phyloP scores from a whole-genome alignment of 2,329 filamentous ascomycete species.

The Fusarium sp. region DNA sequence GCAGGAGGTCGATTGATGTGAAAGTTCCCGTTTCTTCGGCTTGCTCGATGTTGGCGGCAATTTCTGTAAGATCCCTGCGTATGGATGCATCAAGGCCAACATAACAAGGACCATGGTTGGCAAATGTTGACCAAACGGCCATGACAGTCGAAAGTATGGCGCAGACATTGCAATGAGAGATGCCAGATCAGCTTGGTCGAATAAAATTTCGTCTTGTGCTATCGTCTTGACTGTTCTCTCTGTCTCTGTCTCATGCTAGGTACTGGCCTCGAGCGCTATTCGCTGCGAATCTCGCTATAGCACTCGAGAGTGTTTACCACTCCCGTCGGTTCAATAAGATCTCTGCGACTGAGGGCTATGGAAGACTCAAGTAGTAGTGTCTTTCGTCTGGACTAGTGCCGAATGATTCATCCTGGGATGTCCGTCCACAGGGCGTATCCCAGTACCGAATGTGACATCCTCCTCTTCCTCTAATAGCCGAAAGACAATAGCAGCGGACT shows the following conservation, averaged over 20 bases:
- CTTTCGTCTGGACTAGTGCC: conserved; percentile 47
- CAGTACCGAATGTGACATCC: conserved; percentile 39
- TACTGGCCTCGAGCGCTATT: conserved; percentile 70
- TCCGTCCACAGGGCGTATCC: conserved; percentile 44
- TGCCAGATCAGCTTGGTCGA: conserved; percentile 57
- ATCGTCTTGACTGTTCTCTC: conserved; percentile 68
- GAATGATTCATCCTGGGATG: conserved; percentile 43
- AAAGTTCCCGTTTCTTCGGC: neutral
- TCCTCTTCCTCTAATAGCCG: conserved; percentile 40
- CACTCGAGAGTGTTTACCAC: conserved; percentile 52
- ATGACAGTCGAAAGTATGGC: conserved; percentile 43
- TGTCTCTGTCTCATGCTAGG: conserved; percentile 65
- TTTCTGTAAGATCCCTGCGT: conserved; percentile 18
- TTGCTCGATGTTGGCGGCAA: conserved; percentile 12
- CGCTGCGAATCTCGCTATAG: conserved; percentile 66
- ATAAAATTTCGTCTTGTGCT: conserved; percentile 68
- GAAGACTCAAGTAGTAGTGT: conserved; percentile 49
- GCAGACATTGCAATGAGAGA: conserved; percentile 53
- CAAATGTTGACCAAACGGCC: conserved; percentile 37
- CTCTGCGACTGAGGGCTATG: conserved; percentile 59
- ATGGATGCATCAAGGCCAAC: conserved; percentile 18
- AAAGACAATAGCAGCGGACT: conserved; percentile 27
- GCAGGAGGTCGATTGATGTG: conserved; percentile 1
- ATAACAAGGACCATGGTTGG: conserved; percentile 21
- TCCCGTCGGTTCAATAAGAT: conserved; percentile 54